Conservation (phyloP, 148 eudicot genomes). For the Selenicereus undatus region DNA sequence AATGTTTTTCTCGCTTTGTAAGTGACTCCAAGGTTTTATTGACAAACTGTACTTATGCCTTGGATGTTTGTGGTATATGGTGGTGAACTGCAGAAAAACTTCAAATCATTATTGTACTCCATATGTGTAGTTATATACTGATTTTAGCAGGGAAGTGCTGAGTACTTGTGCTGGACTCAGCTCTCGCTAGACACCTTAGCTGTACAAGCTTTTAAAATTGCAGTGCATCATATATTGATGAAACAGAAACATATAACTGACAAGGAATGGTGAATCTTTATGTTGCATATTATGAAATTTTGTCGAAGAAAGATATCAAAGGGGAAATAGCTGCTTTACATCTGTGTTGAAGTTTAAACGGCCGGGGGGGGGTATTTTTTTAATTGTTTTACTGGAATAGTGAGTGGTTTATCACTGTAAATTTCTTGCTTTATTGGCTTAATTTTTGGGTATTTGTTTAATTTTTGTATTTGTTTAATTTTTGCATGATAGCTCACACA, state of each 20-base stretch:
- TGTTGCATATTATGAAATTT: not conserved
- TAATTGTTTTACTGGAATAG: too few relatives aligned
- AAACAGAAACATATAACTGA: not conserved
- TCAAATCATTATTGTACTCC: not conserved
- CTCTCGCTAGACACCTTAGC: not conserved
- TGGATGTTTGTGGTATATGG: not conserved
- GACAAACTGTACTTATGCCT: not conserved
- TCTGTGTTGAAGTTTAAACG: not conserved
- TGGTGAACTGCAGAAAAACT: not conserved
- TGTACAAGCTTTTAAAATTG: not conserved
- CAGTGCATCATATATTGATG: too few relatives aligned
- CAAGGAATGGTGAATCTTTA: not conserved
- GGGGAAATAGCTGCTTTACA: not conserved
- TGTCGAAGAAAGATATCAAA: not conserved
- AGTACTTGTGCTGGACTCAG: not conserved
- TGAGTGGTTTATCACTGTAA: too few relatives aligned
- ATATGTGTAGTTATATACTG: not conserved
- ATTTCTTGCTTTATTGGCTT: too few relatives aligned
- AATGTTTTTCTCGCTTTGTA: slow-evolving; percentile 77
- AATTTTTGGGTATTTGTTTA: too few relatives aligned
- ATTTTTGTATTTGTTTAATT: too few relatives aligned
- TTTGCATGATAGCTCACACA: too few relatives aligned
- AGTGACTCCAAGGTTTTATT: slow-evolving; percentile 32
- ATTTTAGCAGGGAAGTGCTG: not conserved
- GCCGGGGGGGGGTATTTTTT: too few relatives aligned